Base-by-base conservation (phyloP, 352 stramenopile genomes). In the Phytophthora melonis region DNA sequence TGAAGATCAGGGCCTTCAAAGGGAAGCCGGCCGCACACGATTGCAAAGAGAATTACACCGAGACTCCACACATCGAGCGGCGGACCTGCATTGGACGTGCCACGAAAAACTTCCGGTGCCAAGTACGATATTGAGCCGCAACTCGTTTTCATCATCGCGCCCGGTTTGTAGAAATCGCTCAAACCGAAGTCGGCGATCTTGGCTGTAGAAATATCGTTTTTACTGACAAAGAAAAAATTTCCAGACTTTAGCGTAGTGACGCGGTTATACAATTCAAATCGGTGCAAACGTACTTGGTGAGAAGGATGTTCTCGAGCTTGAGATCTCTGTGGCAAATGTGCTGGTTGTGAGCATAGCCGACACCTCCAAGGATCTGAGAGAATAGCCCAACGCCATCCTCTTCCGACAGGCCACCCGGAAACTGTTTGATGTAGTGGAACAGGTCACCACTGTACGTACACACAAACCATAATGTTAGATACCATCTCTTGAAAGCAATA, bases 51-150 rank as follows among this genome's bases (percentile, higher is more conserved):
- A 62, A 97, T 97, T 21, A 97, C 86, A 58, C 91, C 91, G 43
- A 97, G 73, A 80, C 89, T 96, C 93, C 93, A 98, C 14, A 97
- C 87, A 78, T 98, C 93, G 19, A 98, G 82, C 25, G 93, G 93
- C 8, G 91, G 91, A 0, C 90, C 89, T 14, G 86, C 88, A 57
- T 93, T 94, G 5, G 86, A 93, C 56, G 87, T 93, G n/a, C 86
- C 88, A 58, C 82, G 82, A 72, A 94, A 96, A n/a, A 96, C 88
- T 68, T 97, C 91, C 3, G 91, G 91, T 0, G 91, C 90, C 27
- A 97, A 70, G 67, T 96, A 97, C 54, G 87, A 95, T 55, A 97
- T 91, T 19, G 89, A 95, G 8, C 91, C 90, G 60, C 91, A 97
- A 27, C 80, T 96, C 10, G 89, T 96, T 70, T 95, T 93, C 84